Conservation (phyloP, 768 basidiomycete species). For the Rubroboletus pulcherrimus region DNA sequence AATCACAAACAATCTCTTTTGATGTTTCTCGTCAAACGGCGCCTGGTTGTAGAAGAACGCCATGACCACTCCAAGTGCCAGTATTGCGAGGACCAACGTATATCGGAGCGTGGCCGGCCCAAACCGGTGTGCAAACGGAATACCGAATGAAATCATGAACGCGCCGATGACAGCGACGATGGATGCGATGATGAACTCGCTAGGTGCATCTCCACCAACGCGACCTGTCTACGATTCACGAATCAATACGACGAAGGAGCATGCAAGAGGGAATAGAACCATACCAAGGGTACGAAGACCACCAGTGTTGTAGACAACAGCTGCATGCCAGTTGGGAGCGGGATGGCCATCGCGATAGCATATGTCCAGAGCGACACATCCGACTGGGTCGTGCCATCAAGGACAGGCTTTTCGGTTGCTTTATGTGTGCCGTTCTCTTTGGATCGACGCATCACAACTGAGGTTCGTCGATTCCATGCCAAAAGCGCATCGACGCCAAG, state of each 20-base stretch:
- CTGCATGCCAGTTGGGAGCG: slow-evolving; percentile 55
- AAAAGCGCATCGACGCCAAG: slow-evolving; percentile 51
- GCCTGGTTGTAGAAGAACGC: slow-evolving; percentile 55
- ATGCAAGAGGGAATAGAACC: slow-evolving; percentile 15
- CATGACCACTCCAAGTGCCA: slow-evolving; percentile 48
- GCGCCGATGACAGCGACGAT: slow-evolving; percentile 59
- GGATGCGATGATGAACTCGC: slow-evolving; percentile 84
- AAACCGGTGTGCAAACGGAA: slow-evolving; percentile 77
- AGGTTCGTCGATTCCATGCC: slow-evolving; percentile 21
- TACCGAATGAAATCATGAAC: slow-evolving; percentile 52
- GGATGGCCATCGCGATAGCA: slow-evolving; percentile 52
- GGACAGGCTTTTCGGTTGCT: not conserved
- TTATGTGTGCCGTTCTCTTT: slow-evolving; percentile 3
- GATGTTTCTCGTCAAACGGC: slow-evolving; percentile 83
- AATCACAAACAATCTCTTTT: slow-evolving; percentile 80
- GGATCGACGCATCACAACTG: not conserved
- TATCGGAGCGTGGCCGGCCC: slow-evolving; percentile 38
- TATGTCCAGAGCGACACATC: slow-evolving; percentile 60
- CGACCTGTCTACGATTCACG: slow-evolving; percentile 64
- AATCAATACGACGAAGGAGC: slow-evolving; percentile 1
- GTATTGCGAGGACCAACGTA: slow-evolving; percentile 41
- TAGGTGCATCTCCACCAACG: slow-evolving; percentile 76
- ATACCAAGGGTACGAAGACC: slow-evolving; percentile 85
- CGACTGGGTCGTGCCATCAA: slow-evolving; percentile 16
- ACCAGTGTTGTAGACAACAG: slow-evolving; percentile 63